phyloP scores from a whole-genome alignment of 75 land plant species.

The Pinus tabuliformis region DNA sequence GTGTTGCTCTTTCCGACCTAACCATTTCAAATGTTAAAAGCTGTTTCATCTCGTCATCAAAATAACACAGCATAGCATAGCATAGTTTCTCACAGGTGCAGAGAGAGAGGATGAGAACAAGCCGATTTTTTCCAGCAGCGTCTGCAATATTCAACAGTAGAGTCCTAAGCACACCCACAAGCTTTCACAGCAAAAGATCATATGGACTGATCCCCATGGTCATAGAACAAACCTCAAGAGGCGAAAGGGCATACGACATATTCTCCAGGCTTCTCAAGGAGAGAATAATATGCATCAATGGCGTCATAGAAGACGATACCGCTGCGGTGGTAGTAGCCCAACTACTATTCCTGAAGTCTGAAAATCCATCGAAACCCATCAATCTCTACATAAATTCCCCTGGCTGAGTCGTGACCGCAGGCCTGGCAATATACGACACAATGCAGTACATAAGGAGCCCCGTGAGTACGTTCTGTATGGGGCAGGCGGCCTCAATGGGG shows the following conservation, averaged over 20 bases:
- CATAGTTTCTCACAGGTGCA: too few species aligned
- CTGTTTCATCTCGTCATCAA: too few species aligned
- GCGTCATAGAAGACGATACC: constrained; percentile 45
- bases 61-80: too few species aligned
- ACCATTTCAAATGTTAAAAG: too few species aligned
- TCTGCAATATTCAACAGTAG: not conserved
- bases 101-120: not conserved
- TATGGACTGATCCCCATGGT: constrained; percentile 41
- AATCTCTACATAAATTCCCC: constrained; percentile 46
- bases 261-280: constrained; percentile 43
- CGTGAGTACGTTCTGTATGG: constrained; percentile 48
- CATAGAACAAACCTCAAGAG: constrained; percentile 43
- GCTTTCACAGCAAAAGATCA: not conserved
- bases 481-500: constrained; percentile 56
- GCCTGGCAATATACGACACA: constrained; percentile 43
- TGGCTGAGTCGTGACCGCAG: constrained; percentile 43
- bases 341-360: constrained; percentile 47
- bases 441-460: constrained; percentile 57
- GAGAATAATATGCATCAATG: constrained; percentile 44
- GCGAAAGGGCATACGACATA: constrained; percentile 49
- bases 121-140: not conserved
- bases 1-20: too few species aligned
- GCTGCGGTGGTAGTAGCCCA: constrained; percentile 50
- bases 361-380: constrained; percentile 41
- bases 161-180: not conserved